phyloP scores from a whole-genome alignment of 257 asterid genomes.

The Plantago ovata region DNA sequence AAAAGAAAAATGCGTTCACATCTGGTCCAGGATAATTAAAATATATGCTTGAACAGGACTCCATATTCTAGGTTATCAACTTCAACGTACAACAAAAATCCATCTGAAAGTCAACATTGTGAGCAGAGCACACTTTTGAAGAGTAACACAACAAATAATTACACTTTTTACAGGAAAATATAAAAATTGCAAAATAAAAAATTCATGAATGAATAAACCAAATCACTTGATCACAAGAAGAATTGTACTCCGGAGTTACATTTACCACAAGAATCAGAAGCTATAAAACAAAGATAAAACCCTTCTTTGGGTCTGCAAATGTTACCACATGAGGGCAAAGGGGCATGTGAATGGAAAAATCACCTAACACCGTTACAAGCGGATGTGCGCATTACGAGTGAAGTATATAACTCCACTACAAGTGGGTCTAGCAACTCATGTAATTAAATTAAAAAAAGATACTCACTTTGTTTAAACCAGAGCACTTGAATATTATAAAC shows the following conservation, averaged over 20 bases:
- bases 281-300: background rate
- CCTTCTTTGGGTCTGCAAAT: background rate
- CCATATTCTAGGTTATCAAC: background rate
- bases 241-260: background rate
- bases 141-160: background rate
- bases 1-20: background rate
- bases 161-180: background rate
- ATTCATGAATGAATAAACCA: background rate
- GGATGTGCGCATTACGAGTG: background rate
- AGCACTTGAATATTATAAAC: background rate
- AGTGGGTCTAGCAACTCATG: background rate
- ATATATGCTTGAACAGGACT: too few relatives aligned
- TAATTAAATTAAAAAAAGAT: background rate
- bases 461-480: background rate
- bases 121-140: background rate
- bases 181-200: background rate
- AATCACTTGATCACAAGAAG: background rate
- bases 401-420: background rate
- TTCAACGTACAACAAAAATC: background rate
- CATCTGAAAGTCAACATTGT: background rate
- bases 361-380: background rate
- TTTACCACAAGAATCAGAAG: background rate
- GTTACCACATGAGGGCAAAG: background rate
- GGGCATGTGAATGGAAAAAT: background rate
- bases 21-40: background rate